These are phyloP conservation scores for Mentha longifolia DNA, from an alignment of 257 asterid genomes.

Conservation along the genomic window DNA sequence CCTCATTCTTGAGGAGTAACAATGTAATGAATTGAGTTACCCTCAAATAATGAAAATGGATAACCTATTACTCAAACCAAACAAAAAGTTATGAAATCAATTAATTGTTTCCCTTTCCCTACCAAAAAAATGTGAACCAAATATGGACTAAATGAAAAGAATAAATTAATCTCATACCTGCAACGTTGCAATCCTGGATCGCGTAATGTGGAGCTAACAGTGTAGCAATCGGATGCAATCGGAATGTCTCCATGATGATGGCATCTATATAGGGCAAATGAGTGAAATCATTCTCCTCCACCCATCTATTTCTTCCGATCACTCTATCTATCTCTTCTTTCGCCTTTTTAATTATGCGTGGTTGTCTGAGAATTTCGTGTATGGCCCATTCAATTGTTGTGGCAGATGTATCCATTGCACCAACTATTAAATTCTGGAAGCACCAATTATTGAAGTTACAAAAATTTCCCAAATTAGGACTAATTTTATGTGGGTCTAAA, in stretches of 20 bases:
- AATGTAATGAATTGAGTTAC: too few species aligned
- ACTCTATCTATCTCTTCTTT: slow-evolving; percentile 45
- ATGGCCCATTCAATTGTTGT: slow-evolving; percentile 39
- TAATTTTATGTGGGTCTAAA: too few species aligned
- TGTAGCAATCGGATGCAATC: slow-evolving; percentile 40
- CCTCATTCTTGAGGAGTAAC: too few species aligned
- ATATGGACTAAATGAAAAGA: too few species aligned
- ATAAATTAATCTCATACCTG: too few species aligned
- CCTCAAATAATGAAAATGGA: too few species aligned
- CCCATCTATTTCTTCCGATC: slow-evolving; percentile 40
- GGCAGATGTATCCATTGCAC: slow-evolving; percentile 38
- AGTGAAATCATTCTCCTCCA: slow-evolving; percentile 33
- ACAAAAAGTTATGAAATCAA: too few species aligned
- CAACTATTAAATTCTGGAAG: slow-evolving; percentile 14
- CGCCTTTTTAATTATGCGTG: slow-evolving; percentile 30
- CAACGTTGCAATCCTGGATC: slow-evolving; percentile 37
- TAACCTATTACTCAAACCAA: too few species aligned
- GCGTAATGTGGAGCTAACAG: slow-evolving; percentile 37
- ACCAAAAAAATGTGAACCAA: too few species aligned
- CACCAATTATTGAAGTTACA: background rate
- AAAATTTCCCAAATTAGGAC: background rate
- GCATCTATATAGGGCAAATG: slow-evolving; percentile 42
- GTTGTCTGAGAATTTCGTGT: slow-evolving; percentile 28
- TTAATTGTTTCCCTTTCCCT: too few species aligned
- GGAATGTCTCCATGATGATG: slow-evolving; percentile 38